A percentile compares a stretch with the other conserved stretches of the same genome.
These are phyloP conservation scores for Diplotaxis tenuifolia DNA, from an alignment of 345 rosid genomes.

Conservation along the genomic window DNA sequence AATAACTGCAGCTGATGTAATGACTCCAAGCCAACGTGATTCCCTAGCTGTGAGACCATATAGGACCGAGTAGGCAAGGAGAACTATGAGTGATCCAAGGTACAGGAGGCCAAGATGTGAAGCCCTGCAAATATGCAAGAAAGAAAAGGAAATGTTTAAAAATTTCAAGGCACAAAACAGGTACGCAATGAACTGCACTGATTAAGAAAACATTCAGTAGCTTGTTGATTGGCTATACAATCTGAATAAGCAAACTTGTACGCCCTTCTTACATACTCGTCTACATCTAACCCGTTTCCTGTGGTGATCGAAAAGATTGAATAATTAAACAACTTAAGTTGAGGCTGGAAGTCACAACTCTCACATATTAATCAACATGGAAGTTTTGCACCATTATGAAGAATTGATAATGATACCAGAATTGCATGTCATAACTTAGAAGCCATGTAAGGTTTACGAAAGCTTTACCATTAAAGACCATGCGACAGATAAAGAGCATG, in stretches of 20 bases:
- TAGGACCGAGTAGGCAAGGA: constrained; percentile 83
- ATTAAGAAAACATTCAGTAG: constrained; percentile 7
- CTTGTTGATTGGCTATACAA: constrained; percentile 51
- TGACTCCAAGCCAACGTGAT: constrained; percentile 92
- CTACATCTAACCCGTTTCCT: constrained; percentile 99
- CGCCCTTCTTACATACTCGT: constrained; percentile 95
- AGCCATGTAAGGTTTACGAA: constrained; percentile 23
- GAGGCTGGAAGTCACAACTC: background rate
- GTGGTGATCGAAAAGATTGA: constrained; percentile 23
- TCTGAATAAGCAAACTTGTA: constrained; percentile 98
- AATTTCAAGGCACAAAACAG: constrained; percentile 1
- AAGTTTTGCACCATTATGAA: background rate
- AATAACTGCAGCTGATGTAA: constrained; percentile 91
- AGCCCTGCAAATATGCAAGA: constrained; percentile 59
- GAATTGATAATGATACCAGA: constrained; percentile 3
- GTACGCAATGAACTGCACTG: constrained; percentile 4
- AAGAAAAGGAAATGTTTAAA: background rate
- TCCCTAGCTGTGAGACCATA: constrained; percentile 96
- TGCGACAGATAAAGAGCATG: constrained; percentile 97
- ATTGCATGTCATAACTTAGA: constrained; percentile 14
- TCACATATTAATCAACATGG: background rate
- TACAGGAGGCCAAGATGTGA: constrained; percentile 93
- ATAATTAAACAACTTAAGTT: constrained; percentile 6
- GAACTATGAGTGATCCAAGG: constrained; percentile 78
- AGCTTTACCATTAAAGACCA: constrained; percentile 93